Conservation (phyloP, 2,329 filamentous ascomycete genomes). For the Fusarium avenaceum region DNA sequence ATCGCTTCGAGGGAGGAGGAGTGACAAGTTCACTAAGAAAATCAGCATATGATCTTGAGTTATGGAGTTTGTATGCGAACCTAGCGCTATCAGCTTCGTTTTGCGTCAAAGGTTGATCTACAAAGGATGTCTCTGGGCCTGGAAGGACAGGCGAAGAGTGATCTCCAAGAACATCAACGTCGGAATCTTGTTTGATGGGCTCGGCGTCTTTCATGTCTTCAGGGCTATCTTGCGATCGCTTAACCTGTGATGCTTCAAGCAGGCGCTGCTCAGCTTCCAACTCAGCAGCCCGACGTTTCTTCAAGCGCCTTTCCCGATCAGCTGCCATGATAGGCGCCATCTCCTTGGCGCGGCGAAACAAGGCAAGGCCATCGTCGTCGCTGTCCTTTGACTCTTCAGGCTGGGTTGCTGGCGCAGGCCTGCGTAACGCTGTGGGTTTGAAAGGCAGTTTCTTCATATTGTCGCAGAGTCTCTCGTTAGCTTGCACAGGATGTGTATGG, state of each 20-base stretch:
- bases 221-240: constrained; percentile 42
- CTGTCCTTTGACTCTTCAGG: constrained; percentile 36
- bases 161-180: neutral
- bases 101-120: constrained; percentile 31
- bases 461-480: constrained; percentile 20
- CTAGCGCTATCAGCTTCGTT: constrained; percentile 34
- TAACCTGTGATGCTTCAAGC: constrained; percentile 34
- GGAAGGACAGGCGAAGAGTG: constrained; percentile 2
- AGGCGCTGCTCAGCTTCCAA: constrained; percentile 37
- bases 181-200: constrained; percentile 1
- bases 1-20: constrained; percentile 58
- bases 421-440: constrained; percentile 62
- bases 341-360: constrained; percentile 66
- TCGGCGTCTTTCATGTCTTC: constrained; percentile 20
- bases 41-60: constrained; percentile 27
- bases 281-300: constrained; percentile 45
- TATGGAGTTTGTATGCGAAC: constrained; percentile 32
- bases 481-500: constrained; percentile 12
- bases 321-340: constrained; percentile 62
- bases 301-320: constrained; percentile 54
- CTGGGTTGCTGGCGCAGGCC: constrained; percentile 46
- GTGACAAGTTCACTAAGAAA: constrained; percentile 52
- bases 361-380: constrained; percentile 56
- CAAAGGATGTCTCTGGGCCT: constrained; percentile 7
- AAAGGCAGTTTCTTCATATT: constrained; percentile 62